Conservation (phyloP, 495 filamentous ascomycete genomes). For the Hypoxylon lenormandii region DNA sequence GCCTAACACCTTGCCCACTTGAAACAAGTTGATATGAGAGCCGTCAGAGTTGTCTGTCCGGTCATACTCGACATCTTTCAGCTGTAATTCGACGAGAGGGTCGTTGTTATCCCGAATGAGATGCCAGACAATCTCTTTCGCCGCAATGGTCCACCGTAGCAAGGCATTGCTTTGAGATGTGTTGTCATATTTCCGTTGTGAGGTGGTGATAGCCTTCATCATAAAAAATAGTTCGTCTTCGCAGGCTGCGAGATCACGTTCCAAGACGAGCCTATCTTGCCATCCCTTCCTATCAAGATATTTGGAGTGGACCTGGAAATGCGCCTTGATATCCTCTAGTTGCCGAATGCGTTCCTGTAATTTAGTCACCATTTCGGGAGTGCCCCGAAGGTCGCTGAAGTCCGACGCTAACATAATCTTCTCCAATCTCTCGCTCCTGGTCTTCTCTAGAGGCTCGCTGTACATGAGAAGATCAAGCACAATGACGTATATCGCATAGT, state of each 20-base stretch:
- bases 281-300: slow-evolving; percentile 89
- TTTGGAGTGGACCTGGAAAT: slow-evolving; percentile 91
- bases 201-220: slow-evolving; percentile 99
- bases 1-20: slow-evolving; percentile 84
- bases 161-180: slow-evolving; percentile 76
- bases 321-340: slow-evolving; percentile 94
- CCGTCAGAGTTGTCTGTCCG: slow-evolving; percentile 96
- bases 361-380: slow-evolving; percentile 90
- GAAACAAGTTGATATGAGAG: slow-evolving; percentile 91
- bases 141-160: slow-evolving; percentile 87
- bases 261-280: slow-evolving; percentile 85
- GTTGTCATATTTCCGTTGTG: slow-evolving; percentile 86
- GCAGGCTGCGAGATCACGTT: slow-evolving; percentile 85
- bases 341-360: slow-evolving; percentile 92
- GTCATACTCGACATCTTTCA: slow-evolving; percentile 88
- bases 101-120: slow-evolving; percentile 85
- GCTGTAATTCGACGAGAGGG: slow-evolving; percentile 91
- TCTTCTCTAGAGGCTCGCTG: slow-evolving; percentile 94
- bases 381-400: slow-evolving; percentile 94
- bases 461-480: slow-evolving; percentile 94
- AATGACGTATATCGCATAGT: slow-evolving; percentile 97
- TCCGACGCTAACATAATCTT: slow-evolving; percentile 99
- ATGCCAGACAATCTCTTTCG: slow-evolving; percentile 96
- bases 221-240: slow-evolving; percentile 99
- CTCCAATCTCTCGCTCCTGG: slow-evolving; percentile 88